Base-by-base conservation (phyloP, 345 rosid genomes). In the Euphorbia tirucalli region DNA sequence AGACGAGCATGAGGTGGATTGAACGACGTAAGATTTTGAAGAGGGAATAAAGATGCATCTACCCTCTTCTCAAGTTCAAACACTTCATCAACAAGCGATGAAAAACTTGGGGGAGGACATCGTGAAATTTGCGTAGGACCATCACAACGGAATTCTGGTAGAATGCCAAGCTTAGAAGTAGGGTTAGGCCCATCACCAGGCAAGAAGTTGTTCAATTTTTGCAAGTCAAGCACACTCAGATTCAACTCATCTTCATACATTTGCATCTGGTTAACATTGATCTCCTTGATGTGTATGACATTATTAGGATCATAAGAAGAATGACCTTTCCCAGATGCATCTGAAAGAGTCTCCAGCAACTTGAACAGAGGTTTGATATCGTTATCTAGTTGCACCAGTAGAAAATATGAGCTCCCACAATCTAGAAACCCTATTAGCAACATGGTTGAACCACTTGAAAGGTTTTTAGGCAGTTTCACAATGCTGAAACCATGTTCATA, bases 401-500 rank as follows among this genome's bases (percentile, higher is more conserved):
- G 76, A 81, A 86, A 88, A 81, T 92, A 92, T 19, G 92, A 91
- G 71, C 88, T 87, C 58, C 90, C 98, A 71, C 90, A 85, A 49
- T 89, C 92, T 14, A 97, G 99, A 84, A 96, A 89, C 68, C 99
- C 93, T 92, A 93, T 78, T 75, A 94, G 76, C 84, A 96, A 81
- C 57, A 81, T 16, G 58, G 77, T 71, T 69, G 92, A 80, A 52
- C 87, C 87, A 78, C 76, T 88, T 27, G 68, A 75, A 71, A 96
- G 85, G 77, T 68, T 82, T 85, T 87, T 88, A 61, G 98, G 94
- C 50, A 85, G 77, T 85, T 93, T 90, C 73, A 80, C 79, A n/a
- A 86, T 72, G 66, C 92, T 84, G 83, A 79, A 84, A 75, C 95
- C 87, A 76, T 88, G 79, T 75, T 93, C 97, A 78, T 86, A 91